A percentile compares a stretch with the other conserved stretches of the same genome.
These are phyloP conservation scores for Entoloma clypeatum DNA, from an alignment of 1,284 basidiomycete species.

Conservation along the genomic window DNA sequence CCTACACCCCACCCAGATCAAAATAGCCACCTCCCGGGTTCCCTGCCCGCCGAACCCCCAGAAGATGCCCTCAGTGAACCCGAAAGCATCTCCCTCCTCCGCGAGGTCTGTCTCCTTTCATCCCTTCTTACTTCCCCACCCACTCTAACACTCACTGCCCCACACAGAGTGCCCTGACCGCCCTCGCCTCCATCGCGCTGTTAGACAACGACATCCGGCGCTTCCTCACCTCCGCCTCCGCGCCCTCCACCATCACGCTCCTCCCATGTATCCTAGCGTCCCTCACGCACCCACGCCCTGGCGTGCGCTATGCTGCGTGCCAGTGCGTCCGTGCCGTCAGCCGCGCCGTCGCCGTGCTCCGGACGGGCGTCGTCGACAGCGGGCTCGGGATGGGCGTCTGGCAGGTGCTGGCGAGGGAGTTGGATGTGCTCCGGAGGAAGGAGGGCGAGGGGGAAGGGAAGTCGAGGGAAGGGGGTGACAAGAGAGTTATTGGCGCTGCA, in stretches of 20 bases:
- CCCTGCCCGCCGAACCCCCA: constrained; percentile 32
- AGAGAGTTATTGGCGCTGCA: constrained; percentile 69
- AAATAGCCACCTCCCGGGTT: neutral
- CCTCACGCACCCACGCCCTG: constrained; percentile 59
- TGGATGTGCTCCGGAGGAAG: neutral
- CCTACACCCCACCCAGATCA: neutral
- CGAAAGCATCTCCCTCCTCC: constrained; percentile 51
- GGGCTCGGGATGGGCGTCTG: constrained; percentile 70
- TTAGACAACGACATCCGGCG: constrained; percentile 69
- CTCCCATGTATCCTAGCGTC: constrained; percentile 54
- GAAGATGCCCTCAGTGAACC: constrained; percentile 39
- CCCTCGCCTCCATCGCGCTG: constrained; percentile 67
- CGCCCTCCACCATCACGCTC: constrained; percentile 20
- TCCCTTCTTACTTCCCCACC: neutral
- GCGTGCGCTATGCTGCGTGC: constrained; percentile 80
- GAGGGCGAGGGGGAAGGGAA: constrained; percentile 12
- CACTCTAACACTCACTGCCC: constrained; percentile 1
- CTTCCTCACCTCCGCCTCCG: constrained; percentile 42
- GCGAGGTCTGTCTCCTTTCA: constrained; percentile 52
- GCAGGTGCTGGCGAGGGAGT: constrained; percentile 27
- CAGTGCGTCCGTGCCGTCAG: constrained; percentile 81
- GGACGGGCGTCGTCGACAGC: constrained; percentile 81
- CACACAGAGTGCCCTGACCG: constrained; percentile 64
- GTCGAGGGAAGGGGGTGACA: constrained; percentile 53
- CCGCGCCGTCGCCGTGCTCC: constrained; percentile 71